Base-by-base conservation (phyloP, 768 basidiomycete genomes). In the Mycena galopus region DNA sequence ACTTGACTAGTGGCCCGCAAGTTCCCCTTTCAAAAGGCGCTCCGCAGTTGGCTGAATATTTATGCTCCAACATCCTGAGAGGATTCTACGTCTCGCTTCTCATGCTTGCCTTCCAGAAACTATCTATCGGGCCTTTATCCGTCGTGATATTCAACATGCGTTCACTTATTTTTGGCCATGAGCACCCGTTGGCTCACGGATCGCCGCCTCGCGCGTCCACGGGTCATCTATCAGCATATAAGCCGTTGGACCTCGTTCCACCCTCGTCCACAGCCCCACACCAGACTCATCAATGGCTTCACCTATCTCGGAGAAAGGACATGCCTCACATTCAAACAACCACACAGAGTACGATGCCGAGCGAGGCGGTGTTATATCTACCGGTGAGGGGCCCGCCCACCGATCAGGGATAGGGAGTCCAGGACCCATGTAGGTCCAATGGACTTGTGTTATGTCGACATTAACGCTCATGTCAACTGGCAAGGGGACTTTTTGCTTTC, bases 401-500 rank as follows among this genome's bases (percentile, higher is more conserved):
- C 25, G 11, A 21, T 71, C 69, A 4, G 58, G 69, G 47, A 65
- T 71, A 71, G 29, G 35, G 21, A 65, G 65, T 17, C 63, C 69
- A n/a, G 69, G 33, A 21, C 69, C 69, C 3, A 60, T 65, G 69
- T 65, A 35, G 0, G 57, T 71, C 47, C 11, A 23, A 16, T 33
- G 4, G 1, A 0, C n/a, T 11, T 47, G 7, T 8, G 9, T 47
- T 47, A 14, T 30, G 0, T 9, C 5, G 4, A 10, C 23, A n/a
- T 4, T 58, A 7, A n/a, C 10, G 17, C 25, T 23, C 9, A 32
- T 19, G 4, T 35, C 11, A 7, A 11, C 7, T 12, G n/a, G 3
- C 87, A 29, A 67, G 71, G 65, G 71, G 71, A 4, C 61, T 72
- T 4, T 67, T 72, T 32, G 25, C 88, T 17, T 90, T 90, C 77